Evolutionary conservation across 2,329 filamentous ascomycete species (phyloP), one percentile per base, ranked within the genome.

Genomic region (Phialophora expanda): DNA sequence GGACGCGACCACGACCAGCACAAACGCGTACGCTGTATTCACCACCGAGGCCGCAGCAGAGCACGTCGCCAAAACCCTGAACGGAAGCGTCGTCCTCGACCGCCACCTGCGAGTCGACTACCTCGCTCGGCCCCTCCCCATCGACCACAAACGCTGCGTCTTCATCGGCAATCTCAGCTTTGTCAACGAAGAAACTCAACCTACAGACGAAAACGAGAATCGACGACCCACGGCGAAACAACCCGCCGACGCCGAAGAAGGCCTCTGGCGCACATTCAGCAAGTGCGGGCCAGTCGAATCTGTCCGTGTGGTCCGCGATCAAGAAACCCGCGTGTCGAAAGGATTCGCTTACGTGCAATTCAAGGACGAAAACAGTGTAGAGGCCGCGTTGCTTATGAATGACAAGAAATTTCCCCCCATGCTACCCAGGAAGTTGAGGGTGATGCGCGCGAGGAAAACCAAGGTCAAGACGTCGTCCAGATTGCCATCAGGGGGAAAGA

Each of bases 341-440:
- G 95, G 95, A 4, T 92, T 99, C 75, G 96, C 96, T 68, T 99
- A 99, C 74, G 94, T 99, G 17, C 95, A 99, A 76, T 99, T 99
- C 79, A 87, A 89, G 82, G 92, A 98, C 73, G 87, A 85, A 69
- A 97, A 96, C 73, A 84, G 89, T 53, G 94, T 99, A 54, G 95
- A 99, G 78, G 86, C 90, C n/a, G 95, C 95, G 1, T 85, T 99
- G 12, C 85, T 96, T 46, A 87, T 94, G 67, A 86, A 97, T 76
- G 93, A 88, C 68, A 96, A 98, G 83, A 95, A 91, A 73, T 98
- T 93, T 75, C 93, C 94, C 17, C 94, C 94, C 20, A 89, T 97
- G 86, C 87, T 98, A n/a, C 94, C 94, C 9, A 89, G 95, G 54
- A 86, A 89, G 71, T 83, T 99, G 38, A 90, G 95, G 61, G 93